Evolutionary conservation across 2,329 filamentous ascomycete genomes (phyloP).

Genomic region (Exophiala xenobiotica): DNA sequence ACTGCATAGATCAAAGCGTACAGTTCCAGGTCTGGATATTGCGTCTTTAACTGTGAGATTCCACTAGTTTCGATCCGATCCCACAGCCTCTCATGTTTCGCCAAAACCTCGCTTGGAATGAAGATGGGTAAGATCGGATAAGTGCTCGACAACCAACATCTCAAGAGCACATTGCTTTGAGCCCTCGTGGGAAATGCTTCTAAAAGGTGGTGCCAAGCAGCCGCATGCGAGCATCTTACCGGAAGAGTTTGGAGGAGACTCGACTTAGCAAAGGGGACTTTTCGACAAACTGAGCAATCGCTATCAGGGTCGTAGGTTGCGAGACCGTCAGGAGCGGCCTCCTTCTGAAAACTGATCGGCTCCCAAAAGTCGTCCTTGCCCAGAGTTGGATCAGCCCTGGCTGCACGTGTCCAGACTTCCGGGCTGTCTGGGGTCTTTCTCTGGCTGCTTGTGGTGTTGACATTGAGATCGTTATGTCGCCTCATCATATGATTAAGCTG

Average conservation of each 20-base stretch:
- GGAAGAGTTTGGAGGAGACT: conserved; percentile 41
- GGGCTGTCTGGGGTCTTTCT: conserved; percentile 12
- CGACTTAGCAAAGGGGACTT: conserved; percentile 38
- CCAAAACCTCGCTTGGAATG: conserved; percentile 44
- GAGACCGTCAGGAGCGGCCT: conserved; percentile 2
- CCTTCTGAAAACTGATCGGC: conserved; percentile 22
- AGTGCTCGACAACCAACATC: conserved; percentile 48
- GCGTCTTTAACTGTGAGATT: conserved; percentile 34
- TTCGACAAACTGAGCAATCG: conserved; percentile 26
- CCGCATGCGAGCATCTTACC: conserved; percentile 35
- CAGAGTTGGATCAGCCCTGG: neutral
- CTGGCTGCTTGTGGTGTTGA: conserved; percentile 13
- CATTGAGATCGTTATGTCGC: conserved; percentile 29
- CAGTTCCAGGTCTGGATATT: conserved; percentile 43
- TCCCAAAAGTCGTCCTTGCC: conserved; percentile 16
- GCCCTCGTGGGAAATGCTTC: conserved; percentile 43
- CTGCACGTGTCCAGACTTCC: neutral
- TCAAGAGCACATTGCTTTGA: conserved; percentile 49
- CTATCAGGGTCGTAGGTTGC: conserved; percentile 7
- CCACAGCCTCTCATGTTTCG: conserved; percentile 46
- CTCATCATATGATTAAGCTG: conserved; percentile 28
- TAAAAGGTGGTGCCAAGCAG: conserved; percentile 42
- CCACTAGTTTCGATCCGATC: conserved; percentile 36
- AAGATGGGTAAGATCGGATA: conserved; percentile 48
- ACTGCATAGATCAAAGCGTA: conserved; percentile 48